A percentile compares a stretch with the other conserved stretches of the same genome.
Evolutionary conservation across 352 stramenopile genomes (phyloP).

Genomic region (Pythium plurisporium): DNA sequence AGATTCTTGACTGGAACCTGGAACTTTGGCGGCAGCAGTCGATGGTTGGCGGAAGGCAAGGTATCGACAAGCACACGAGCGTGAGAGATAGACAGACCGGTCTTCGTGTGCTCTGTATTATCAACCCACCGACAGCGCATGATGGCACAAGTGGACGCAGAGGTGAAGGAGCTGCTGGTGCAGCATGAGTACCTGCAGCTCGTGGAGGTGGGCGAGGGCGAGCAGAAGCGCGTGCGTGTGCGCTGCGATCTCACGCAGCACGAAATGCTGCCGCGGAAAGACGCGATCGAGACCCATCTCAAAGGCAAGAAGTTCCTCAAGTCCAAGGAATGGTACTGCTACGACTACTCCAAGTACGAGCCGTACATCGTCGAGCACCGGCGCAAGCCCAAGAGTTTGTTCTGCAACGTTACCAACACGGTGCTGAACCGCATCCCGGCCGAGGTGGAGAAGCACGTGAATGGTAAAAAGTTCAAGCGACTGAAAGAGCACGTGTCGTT

Average conservation of each 20-base stretch:
- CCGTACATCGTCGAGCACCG: slow-evolving; percentile 87
- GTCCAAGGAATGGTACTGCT: slow-evolving; percentile 83
- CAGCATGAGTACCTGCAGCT: slow-evolving; percentile 54
- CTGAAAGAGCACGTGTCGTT: slow-evolving; percentile 74
- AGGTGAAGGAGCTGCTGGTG: slow-evolving; percentile 39
- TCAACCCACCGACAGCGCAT: background rate
- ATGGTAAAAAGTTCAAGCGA: slow-evolving; percentile 82
- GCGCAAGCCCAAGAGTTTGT: slow-evolving; percentile 79
- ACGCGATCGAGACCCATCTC: slow-evolving; percentile 61
- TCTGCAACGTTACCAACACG: slow-evolving; percentile 81
- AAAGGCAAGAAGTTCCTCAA: slow-evolving; percentile 81
- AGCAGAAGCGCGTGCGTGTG: slow-evolving; percentile 47
- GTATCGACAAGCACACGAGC: background rate
- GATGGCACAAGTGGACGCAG: slow-evolving; percentile 27
- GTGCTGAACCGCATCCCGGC: slow-evolving; percentile 87
- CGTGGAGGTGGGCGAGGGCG: slow-evolving; percentile 39
- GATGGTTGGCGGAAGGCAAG: slow-evolving; percentile 11
- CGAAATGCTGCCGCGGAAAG: slow-evolving; percentile 63
- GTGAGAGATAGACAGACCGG: too few relatives aligned
- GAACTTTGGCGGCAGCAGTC: slow-evolving; percentile 1
- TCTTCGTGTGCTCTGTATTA: too few relatives aligned
- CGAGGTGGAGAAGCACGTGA: slow-evolving; percentile 87
- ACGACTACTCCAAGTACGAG: slow-evolving; percentile 90
- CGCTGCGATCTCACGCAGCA: slow-evolving; percentile 74
- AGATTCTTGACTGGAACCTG: slow-evolving; percentile 8